Conservation (phyloP, 352 stramenopile species). For the Pythium monospermum region DNA sequence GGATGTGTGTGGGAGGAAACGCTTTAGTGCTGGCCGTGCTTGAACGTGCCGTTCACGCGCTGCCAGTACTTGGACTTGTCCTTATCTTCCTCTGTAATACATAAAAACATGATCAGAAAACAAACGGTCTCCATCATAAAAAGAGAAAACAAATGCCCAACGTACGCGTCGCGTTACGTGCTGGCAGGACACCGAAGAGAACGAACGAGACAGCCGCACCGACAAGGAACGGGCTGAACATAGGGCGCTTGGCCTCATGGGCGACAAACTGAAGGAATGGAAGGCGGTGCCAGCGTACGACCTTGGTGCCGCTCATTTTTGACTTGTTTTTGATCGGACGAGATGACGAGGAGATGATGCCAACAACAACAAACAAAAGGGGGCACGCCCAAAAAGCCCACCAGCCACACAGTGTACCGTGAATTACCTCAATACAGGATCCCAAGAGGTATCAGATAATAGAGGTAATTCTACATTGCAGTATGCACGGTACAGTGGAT, state of each 20-base stretch:
- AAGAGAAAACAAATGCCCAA: slow-evolving; percentile 2
- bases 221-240: slow-evolving; percentile 84
- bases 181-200: slow-evolving; percentile 77
- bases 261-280: slow-evolving; percentile 71
- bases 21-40: slow-evolving; percentile 75
- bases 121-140: not conserved
- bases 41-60: slow-evolving; percentile 78
- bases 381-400: slow-evolving; percentile 16
- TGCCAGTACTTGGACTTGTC: slow-evolving; percentile 86
- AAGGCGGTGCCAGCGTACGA: slow-evolving; percentile 81
- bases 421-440: slow-evolving; percentile 6
- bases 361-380: slow-evolving; percentile 2
- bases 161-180: slow-evolving; percentile 62
- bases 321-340: slow-evolving; percentile 1
- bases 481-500: not conserved
- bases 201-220: slow-evolving; percentile 69
- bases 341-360: slow-evolving; percentile 1
- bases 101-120: not conserved
- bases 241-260: slow-evolving; percentile 68
- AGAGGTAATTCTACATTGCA: not conserved
- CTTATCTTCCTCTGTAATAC: slow-evolving; percentile 65
- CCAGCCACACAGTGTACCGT: slow-evolving; percentile 22
- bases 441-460: not conserved
- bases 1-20: too few species aligned
- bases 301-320: slow-evolving; percentile 63